Evolutionary conservation across 345 rosid genomes (phyloP).

Genomic region (Geranium rotundifolium): DNA sequence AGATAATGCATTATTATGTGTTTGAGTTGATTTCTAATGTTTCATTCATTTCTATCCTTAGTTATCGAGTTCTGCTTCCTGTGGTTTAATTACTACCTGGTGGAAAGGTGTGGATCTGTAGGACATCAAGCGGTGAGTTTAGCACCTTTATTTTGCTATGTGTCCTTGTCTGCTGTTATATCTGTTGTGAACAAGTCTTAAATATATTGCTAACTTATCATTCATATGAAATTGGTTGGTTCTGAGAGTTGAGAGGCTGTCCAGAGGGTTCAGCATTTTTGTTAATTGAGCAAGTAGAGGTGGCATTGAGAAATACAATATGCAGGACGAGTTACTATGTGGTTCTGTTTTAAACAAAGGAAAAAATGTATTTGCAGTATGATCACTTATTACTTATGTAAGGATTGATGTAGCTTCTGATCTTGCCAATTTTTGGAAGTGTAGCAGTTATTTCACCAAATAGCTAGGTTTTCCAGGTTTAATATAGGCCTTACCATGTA

Average conservation of each 20-base stretch:
- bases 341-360: too few relatives aligned
- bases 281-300: not conserved
- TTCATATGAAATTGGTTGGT: not conserved
- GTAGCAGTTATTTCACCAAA: not conserved
- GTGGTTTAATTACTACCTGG: slow-evolving; percentile 6
- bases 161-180: not conserved
- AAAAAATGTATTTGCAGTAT: not conserved
- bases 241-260: not conserved
- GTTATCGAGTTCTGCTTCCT: not conserved
- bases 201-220: not conserved
- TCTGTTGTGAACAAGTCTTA: not conserved
- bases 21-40: not conserved
- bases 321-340: not conserved
- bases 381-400: not conserved
- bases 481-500: slow-evolving; percentile 23
- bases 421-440: not conserved
- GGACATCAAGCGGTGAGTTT: slow-evolving; percentile 3
- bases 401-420: not conserved
- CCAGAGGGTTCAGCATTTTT: not conserved
- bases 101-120: slow-evolving; percentile 5
- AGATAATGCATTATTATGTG: not conserved
- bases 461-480: slow-evolving; percentile 8
- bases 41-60: slow-evolving; percentile 1
- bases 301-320: not conserved
- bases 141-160: not conserved